Conservation (phyloP, 2,329 filamentous ascomycete species). For the Penicillium frequentans region DNA sequence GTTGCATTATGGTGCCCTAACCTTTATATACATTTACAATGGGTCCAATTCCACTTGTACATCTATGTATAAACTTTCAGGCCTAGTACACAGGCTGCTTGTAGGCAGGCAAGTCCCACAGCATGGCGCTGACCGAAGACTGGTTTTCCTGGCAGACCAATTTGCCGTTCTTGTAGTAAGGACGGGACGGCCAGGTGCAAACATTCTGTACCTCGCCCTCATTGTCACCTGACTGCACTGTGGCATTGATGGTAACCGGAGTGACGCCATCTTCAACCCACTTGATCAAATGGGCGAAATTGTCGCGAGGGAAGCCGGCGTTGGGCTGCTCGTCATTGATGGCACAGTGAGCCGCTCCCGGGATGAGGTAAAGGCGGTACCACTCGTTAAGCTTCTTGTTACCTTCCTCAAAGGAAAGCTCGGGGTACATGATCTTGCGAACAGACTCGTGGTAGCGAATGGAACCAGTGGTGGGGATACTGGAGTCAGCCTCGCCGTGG, state of each 20-base stretch:
- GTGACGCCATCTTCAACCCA: not conserved
- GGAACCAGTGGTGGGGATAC: conserved; percentile 55
- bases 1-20: no score
- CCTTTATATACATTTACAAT: no score
- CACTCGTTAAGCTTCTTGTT: not conserved
- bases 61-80: no score
- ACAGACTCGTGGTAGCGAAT: conserved; percentile 53
- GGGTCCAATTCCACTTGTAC: no score
- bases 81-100: not conserved
- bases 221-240: not conserved
- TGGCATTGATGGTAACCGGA: not conserved
- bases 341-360: not conserved
- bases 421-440: conserved; percentile 15
- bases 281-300: not conserved
- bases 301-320: not conserved
- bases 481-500: conserved; percentile 58
- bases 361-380: conserved; percentile 2
- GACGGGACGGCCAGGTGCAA: not conserved
- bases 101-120: not conserved
- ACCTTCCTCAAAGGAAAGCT: not conserved
- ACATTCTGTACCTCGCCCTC: not conserved
- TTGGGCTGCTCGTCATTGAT: not conserved
- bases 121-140: not conserved
- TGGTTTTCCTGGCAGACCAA: not conserved
- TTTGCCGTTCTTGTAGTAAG: not conserved